A percentile compares a stretch with the other conserved stretches of the same genome.
These are phyloP conservation scores for Phialemonium atrogriseum DNA, from an alignment of 2,329 filamentous ascomycete species.

Conservation along the genomic window DNA sequence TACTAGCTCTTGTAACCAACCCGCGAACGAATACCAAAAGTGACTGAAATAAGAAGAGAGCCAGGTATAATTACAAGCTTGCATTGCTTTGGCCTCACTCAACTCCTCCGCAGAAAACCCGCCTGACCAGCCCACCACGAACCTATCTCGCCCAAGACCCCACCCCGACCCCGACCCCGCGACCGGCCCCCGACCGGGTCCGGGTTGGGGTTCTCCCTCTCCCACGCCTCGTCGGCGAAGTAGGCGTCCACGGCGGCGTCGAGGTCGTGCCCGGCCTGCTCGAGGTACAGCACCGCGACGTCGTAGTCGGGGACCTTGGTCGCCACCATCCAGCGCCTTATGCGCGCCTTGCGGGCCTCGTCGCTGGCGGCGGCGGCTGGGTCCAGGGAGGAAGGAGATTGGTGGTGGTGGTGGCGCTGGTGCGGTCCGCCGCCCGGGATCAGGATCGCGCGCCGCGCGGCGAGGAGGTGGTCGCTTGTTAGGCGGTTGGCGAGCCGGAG, in stretches of 20 bases:
- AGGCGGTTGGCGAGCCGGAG: constrained; percentile 62
- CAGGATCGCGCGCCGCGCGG: constrained; percentile 58
- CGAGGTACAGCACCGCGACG: constrained; percentile 65
- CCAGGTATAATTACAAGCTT: neutral
- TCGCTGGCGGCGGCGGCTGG: constrained; percentile 70
- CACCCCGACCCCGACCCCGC: constrained; percentile 13
- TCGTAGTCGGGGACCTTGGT: constrained; percentile 74
- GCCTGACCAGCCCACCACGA: constrained; percentile 3
- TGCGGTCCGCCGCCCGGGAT: constrained; percentile 65
- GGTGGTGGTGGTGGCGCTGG: constrained; percentile 54
- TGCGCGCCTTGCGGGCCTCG: constrained; percentile 58
- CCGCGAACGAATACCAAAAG: no score
- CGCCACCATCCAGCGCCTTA: constrained; percentile 70
- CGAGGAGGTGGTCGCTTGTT: constrained; percentile 61
- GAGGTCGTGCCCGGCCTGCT: constrained; percentile 60
- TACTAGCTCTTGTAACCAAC: no score
- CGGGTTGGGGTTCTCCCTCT: constrained; percentile 53
- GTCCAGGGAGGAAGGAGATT: constrained; percentile 43
- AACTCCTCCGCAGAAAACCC: constrained; percentile 4
- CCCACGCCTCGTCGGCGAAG: constrained; percentile 68
- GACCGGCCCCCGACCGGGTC: constrained; percentile 22
- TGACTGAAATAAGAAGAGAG: neutral
- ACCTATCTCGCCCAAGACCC: constrained; percentile 6
- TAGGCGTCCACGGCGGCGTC: constrained; percentile 55
- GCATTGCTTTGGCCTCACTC: neutral